These are phyloP conservation scores for Leucoagaricus sp. DNA, from an alignment of 1,284 basidiomycete species.

Conservation along the genomic window DNA sequence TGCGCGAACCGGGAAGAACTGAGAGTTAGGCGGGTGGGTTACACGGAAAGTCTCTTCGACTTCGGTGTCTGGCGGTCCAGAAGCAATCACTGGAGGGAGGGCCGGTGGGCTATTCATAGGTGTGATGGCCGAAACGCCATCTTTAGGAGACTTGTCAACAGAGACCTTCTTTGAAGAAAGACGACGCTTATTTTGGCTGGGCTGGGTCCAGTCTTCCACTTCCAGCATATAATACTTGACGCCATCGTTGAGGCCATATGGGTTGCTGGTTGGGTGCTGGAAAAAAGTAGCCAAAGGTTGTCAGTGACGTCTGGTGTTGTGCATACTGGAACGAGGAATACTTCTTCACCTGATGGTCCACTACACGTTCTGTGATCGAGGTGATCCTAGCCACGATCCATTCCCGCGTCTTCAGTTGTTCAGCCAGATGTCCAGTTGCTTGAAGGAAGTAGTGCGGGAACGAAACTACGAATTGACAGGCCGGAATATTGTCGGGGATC, in stretches of 20 bases:
- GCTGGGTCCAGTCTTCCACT: constrained; percentile 90
- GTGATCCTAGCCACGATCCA: constrained; percentile 95
- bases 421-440: constrained; percentile 80
- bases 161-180: constrained; percentile 53
- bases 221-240: constrained; percentile 93
- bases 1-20: constrained; percentile 60
- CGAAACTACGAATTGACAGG: constrained; percentile 59
- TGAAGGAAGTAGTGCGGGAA: constrained; percentile 98
- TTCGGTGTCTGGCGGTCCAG: constrained; percentile 63
- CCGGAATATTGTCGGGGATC: constrained; percentile 35
- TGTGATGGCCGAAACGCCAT: constrained; percentile 14
- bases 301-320: background rate
- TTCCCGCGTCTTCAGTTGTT: constrained; percentile 84
- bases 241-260: constrained; percentile 84
- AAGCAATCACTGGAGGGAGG: constrained; percentile 41
- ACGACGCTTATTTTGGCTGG: constrained; percentile 61
- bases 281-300: background rate
- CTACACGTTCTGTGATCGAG: constrained; percentile 84
- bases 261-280: constrained; percentile 73
- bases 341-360: constrained; percentile 68
- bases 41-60: constrained; percentile 67
- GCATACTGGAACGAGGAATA: constrained; percentile 15
- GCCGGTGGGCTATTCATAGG: constrained; percentile 16
- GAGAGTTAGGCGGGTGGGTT: constrained; percentile 61
- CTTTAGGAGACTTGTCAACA: constrained; percentile 32